Base-by-base conservation (phyloP, 805 yeast species). In the Yarrowia sp. region DNA sequence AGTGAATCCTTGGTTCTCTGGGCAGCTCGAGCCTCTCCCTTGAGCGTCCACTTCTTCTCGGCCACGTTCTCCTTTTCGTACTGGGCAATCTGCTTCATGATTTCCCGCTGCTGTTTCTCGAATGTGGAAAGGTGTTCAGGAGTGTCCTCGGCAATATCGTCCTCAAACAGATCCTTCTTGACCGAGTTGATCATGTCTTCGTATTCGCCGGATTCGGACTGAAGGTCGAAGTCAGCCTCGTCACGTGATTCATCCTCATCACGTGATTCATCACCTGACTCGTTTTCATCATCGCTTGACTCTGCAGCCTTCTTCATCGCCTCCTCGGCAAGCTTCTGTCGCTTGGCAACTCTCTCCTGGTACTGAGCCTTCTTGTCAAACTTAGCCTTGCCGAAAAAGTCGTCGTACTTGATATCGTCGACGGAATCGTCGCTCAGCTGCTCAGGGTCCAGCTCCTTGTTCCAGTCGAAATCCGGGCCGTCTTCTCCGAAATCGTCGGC, bases 21-120 rank as follows among this genome's bases (percentile, higher is more conserved):
- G 71, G 84, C 86, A 1, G 92, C 90, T 69, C 85, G 84, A 1
- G 91, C 92, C 79, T 95, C 99, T 79, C 99, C 99, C 74, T 88
- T 89, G 86, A 94, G 84, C 8, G 97, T 87, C 99, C 99, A 94
- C 74, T 87, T 87, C 80, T 95, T 94, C 69, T 89, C 94, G 4
- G 93, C 95, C 40, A 94, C 87, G 16, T 95, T 88, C 77, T 93
- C 98, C 55, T 87, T 86, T 79, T 94, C 99, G 63, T 93, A 82
- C 73, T 85, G 83, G 43, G 85, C 85, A 70, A 95, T 95, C 78
- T 95, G 97, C 43, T 84, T 83, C 74, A 88, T 90, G 35, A 95
- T 82, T 70, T 86, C 86, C 66, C 82, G 81, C 78, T 94, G 98
- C 77, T 92, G 97, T 73, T 85, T 89, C 78, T 94, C 96, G 76